phyloP scores from a whole-genome alignment of 768 basidiomycete genomes.

The Boletus rubescentipes region DNA sequence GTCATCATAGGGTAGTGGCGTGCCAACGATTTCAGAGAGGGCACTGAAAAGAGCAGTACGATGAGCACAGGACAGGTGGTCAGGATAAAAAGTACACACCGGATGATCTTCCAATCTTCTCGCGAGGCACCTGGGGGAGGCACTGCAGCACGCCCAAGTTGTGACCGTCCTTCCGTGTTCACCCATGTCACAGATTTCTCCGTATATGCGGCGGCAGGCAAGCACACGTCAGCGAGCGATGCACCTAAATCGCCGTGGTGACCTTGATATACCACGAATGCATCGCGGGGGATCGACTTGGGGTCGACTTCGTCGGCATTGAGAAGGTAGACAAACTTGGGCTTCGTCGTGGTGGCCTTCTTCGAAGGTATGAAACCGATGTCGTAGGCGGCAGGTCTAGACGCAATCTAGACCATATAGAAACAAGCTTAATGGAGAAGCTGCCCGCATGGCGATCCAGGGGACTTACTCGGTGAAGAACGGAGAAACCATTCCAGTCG shows the following conservation, averaged over 20 bases:
- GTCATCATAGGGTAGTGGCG: constrained; percentile 87
- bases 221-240: constrained; percentile 93
- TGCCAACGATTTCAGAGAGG: constrained; percentile 81
- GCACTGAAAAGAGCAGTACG: constrained; percentile 49
- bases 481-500: constrained; percentile 94
- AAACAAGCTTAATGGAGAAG: not conserved
- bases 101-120: constrained; percentile 97
- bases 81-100: constrained; percentile 44
- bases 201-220: constrained; percentile 92
- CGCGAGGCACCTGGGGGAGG: constrained; percentile 91
- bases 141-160: constrained; percentile 89
- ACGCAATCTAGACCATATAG: constrained; percentile 63
- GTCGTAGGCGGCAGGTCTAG: constrained; percentile 92
- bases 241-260: constrained; percentile 98
- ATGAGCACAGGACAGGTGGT: not conserved
- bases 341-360: constrained; percentile 67
- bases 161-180: constrained; percentile 93
- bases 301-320: constrained; percentile 95
- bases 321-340: constrained; percentile 96
- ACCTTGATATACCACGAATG: constrained; percentile 98
- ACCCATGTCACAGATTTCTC: constrained; percentile 92
- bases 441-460: not conserved
- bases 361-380: constrained; percentile 89
- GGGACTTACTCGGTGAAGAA: constrained; percentile 79
- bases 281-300: constrained; percentile 80